Conservation (phyloP, 1,284 basidiomycete species). For the Laetiporus sulphureus region DNA sequence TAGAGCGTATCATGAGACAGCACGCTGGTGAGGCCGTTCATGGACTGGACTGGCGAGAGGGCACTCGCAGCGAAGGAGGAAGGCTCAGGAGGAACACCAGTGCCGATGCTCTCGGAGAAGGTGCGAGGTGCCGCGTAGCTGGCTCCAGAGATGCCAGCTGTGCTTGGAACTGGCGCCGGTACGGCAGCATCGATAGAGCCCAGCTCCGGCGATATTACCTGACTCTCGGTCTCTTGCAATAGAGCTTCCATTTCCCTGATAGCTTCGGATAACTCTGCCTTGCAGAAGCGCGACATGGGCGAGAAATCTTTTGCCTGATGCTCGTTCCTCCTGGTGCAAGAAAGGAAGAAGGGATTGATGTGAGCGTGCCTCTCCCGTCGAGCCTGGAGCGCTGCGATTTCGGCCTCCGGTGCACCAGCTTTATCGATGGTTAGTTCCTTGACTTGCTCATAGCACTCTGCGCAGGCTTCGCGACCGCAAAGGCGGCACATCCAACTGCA, state of each 20-base stretch:
- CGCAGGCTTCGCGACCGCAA: constrained; percentile 90
- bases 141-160: neutral
- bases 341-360: constrained; percentile 66
- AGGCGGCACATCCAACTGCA: constrained; percentile 83
- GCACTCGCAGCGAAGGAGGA: constrained; percentile 15
- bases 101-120: constrained; percentile 7
- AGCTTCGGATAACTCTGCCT: constrained; percentile 55
- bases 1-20: constrained; percentile 39
- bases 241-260: constrained; percentile 63
- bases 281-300: constrained; percentile 74
- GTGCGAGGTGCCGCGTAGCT: neutral
- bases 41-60: constrained; percentile 13
- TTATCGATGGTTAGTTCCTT: constrained; percentile 52
- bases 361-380: constrained; percentile 56
- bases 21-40: constrained; percentile 16
- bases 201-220: constrained; percentile 8
- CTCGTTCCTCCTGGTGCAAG: constrained; percentile 61
- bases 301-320: constrained; percentile 66
- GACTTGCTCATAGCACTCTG: constrained; percentile 75
- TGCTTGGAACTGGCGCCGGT: neutral
- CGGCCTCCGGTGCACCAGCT: constrained; percentile 37
- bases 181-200: constrained; percentile 10
- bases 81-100: constrained; percentile 16
- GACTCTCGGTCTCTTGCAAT: constrained; percentile 21
- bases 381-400: constrained; percentile 40